phyloP scores from a whole-genome alignment of 495 filamentous ascomycete genomes.

The Hypomontagnella monticulosa region DNA sequence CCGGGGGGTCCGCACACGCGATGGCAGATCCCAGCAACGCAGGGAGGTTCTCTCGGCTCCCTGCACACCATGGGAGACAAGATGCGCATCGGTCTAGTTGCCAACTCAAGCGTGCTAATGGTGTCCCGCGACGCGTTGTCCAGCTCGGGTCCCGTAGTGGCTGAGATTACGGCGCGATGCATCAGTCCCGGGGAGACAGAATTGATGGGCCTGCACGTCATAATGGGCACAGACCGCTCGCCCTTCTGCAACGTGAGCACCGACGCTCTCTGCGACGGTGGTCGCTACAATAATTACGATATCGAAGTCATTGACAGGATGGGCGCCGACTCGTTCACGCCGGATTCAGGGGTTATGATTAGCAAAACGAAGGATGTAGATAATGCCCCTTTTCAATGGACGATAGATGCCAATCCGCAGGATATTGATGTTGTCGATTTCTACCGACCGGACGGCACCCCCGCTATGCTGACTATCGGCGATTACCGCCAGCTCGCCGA shows the following conservation, averaged over 20 bases:
- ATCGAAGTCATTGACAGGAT: conserved; percentile 55
- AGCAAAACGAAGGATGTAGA: conserved; percentile 52
- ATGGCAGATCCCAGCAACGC: conserved; percentile 52
- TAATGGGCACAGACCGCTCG: conserved; percentile 46
- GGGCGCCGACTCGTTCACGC: conserved; percentile 53
- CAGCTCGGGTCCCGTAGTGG: conserved; percentile 50
- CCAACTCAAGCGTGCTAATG: conserved; percentile 43
- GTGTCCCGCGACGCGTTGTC: conserved; percentile 48
- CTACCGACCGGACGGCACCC: conserved; percentile 46
- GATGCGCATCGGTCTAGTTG: conserved; percentile 49
- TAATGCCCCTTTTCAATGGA: conserved; percentile 53
- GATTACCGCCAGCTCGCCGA: conserved; percentile 56
- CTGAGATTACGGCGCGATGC: conserved; percentile 50
- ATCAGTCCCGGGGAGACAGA: conserved; percentile 44
- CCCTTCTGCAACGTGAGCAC: conserved; percentile 48
- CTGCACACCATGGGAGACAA: conserved; percentile 56
- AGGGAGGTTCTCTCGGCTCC: conserved; percentile 51
- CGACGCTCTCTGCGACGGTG: conserved; percentile 54
- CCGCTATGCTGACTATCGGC: conserved; percentile 45
- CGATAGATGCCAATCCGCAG: conserved; percentile 55
- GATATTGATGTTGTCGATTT: conserved; percentile 49
- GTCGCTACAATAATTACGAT: conserved; percentile 52
- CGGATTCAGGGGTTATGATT: conserved; percentile 55
- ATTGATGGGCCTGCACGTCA: conserved; percentile 52
- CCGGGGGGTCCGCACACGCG: conserved; percentile 56